These are phyloP conservation scores for Epichloe gansuensis DNA, from an alignment of 2,329 filamentous ascomycete genomes.

Conservation along the genomic window DNA sequence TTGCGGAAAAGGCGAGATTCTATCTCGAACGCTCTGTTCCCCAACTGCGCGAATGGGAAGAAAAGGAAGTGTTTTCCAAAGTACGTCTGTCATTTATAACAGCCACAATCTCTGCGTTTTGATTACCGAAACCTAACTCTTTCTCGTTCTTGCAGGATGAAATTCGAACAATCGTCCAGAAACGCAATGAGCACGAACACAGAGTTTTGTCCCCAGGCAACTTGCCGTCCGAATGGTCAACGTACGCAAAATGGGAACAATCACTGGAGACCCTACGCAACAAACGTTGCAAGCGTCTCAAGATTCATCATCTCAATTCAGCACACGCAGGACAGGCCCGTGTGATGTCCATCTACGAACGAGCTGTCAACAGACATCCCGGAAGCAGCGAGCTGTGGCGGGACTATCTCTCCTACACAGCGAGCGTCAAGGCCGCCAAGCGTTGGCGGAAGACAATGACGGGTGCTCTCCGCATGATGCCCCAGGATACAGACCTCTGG, in stretches of 20 bases:
- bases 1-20: slow-evolving; percentile 89
- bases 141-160: slow-evolving; percentile 52
- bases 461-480: slow-evolving; percentile 70
- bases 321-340: slow-evolving; percentile 65
- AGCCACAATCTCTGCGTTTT: not conserved
- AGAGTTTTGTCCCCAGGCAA: slow-evolving; percentile 72
- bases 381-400: slow-evolving; percentile 75
- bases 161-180: slow-evolving; percentile 76
- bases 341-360: slow-evolving; percentile 80
- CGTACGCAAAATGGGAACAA: slow-evolving; percentile 64
- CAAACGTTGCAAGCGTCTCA: slow-evolving; percentile 72
- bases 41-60: slow-evolving; percentile 82
- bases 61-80: slow-evolving; percentile 80
- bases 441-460: slow-evolving; percentile 52
- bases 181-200: slow-evolving; percentile 88
- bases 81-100: slow-evolving; percentile 27
- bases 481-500: slow-evolving; percentile 74
- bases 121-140: not conserved
- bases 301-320: slow-evolving; percentile 52
- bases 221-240: slow-evolving; percentile 64
- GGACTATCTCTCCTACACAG: slow-evolving; percentile 75
- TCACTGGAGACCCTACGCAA: slow-evolving; percentile 62
- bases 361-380: slow-evolving; percentile 72
- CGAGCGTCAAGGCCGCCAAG: slow-evolving; percentile 52
- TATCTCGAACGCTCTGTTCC: slow-evolving; percentile 87